Evolutionary conservation across 805 yeast species (phyloP).

Genomic region (Saccharomycopsis vini): DNA sequence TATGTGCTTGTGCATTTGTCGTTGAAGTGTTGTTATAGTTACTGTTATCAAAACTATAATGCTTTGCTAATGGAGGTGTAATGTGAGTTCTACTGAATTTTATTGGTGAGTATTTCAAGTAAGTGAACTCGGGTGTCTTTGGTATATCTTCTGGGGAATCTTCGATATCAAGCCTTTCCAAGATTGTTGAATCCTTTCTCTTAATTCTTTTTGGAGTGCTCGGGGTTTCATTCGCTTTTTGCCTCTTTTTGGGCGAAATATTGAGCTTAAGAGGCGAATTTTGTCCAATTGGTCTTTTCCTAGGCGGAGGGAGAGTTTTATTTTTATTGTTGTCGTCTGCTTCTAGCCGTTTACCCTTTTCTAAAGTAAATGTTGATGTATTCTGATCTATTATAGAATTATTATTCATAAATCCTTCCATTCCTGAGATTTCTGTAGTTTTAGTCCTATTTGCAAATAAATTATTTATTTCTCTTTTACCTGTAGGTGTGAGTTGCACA

Average conservation of each 20-base stretch:
- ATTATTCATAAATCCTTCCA: slow-evolving; percentile 3
- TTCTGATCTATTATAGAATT: slow-evolving; percentile 19
- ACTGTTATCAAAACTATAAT: slow-evolving; percentile 2
- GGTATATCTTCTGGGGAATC: slow-evolving; percentile 20
- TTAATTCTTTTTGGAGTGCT: slow-evolving; percentile 9
- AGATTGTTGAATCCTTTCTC: slow-evolving; percentile 5
- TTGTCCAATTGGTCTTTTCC: not conserved
- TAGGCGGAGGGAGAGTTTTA: not conserved
- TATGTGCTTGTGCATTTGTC: no score
- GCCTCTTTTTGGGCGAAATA: slow-evolving; percentile 10
- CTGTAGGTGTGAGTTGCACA: slow-evolving; percentile 6
- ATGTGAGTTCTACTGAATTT: not conserved
- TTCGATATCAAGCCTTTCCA: slow-evolving; percentile 16
- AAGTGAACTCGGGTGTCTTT: slow-evolving; percentile 19
- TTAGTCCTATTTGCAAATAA: slow-evolving; percentile 6
- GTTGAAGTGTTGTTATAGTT: no score
- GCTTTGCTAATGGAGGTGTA: not conserved
- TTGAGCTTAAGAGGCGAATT: slow-evolving; percentile 12
- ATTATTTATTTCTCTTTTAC: slow-evolving; percentile 9
- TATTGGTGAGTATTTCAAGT: slow-evolving; percentile 18
- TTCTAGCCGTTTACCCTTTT: no score
- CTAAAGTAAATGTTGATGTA: slow-evolving; percentile 12
- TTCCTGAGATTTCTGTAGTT: not conserved
- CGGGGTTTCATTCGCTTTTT: not conserved
- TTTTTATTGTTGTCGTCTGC: not conserved